These are phyloP conservation scores for Lophiotrema nucula DNA, from an alignment of 495 filamentous ascomycete species.

Conservation along the genomic window DNA sequence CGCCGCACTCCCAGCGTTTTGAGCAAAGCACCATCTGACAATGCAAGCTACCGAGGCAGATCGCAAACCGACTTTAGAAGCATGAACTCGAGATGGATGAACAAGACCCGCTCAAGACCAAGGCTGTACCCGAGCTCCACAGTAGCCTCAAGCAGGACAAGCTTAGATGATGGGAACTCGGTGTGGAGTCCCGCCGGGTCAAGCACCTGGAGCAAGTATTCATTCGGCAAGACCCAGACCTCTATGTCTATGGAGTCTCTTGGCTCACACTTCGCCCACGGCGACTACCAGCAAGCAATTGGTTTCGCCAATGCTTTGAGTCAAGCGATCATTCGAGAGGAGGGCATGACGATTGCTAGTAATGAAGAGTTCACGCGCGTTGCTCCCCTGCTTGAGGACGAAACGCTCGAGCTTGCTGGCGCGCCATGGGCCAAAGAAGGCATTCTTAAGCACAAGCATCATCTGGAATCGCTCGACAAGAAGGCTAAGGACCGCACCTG, in stretches of 20 bases:
- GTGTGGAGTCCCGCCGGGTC: conserved; percentile 88
- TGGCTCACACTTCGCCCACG: conserved; percentile 70
- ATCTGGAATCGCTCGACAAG: conserved; percentile 85
- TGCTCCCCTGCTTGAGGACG: conserved; percentile 82
- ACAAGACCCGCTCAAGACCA: conserved; percentile 81
- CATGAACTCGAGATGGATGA: conserved; percentile 70
- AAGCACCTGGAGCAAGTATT: conserved; percentile 93
- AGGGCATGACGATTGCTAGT: conserved; percentile 54
- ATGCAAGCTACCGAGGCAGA: conserved; percentile 66
- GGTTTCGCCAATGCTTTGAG: conserved; percentile 96
- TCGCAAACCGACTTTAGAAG: conserved; percentile 61
- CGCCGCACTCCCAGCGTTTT: conserved; percentile 85
- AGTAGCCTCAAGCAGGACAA: conserved; percentile 88
- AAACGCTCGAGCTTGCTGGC: conserved; percentile 82
- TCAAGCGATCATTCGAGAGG: conserved; percentile 91
- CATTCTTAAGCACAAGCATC: conserved; percentile 92
- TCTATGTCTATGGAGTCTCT: conserved; percentile 89
- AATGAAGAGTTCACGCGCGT: conserved; percentile 47
- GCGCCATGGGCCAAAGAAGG: conserved; percentile 98
- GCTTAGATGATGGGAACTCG: conserved; percentile 87
- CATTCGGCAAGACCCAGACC: conserved; percentile 81
- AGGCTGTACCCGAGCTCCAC: conserved; percentile 74
- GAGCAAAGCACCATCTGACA: conserved; percentile 80
- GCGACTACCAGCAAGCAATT: conserved; percentile 92
- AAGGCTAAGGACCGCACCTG: conserved; percentile 89